These are phyloP conservation scores for Boletus eberwhitei DNA, from an alignment of 768 basidiomycete species.

Conservation along the genomic window DNA sequence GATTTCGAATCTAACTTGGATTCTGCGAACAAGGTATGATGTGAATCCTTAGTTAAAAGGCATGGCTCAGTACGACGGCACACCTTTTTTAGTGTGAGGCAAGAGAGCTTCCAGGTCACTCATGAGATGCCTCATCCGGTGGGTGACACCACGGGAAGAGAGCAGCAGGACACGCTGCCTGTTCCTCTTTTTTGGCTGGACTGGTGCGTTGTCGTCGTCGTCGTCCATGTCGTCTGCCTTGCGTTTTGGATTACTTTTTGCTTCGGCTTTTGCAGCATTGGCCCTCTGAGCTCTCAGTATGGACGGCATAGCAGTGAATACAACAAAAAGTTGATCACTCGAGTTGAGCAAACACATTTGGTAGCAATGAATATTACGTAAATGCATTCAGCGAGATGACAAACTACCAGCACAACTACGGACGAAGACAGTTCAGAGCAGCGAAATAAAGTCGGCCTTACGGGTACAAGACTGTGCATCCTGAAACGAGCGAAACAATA, in stretches of 20 bases:
- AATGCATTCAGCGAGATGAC: constrained; percentile 2
- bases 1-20: constrained; percentile 97
- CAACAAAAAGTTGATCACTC: background rate
- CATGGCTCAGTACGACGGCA: constrained; percentile 26
- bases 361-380: constrained; percentile 21
- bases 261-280: constrained; percentile 49
- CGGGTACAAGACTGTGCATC: constrained; percentile 11
- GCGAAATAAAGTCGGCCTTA: background rate
- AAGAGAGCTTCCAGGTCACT: constrained; percentile 86
- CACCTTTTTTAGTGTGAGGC: constrained; percentile 97
- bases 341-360: background rate
- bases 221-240: constrained; percentile 62
- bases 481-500: constrained; percentile 1
- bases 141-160: constrained; percentile 90
- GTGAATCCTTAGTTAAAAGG: background rate
- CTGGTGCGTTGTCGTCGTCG: constrained; percentile 45
- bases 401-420: background rate
- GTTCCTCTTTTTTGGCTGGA: constrained; percentile 63
- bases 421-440: background rate
- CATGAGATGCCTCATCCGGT: constrained; percentile 97
- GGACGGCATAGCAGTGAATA: constrained; percentile 58
- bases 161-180: constrained; percentile 94
- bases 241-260: constrained; percentile 51
- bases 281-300: constrained; percentile 58
- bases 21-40: constrained; percentile 47